Evolutionary conservation across 2,329 filamentous ascomycete genomes (phyloP), one percentile per base, ranked within the genome.

Genomic region (Aspergillus tamarii): DNA sequence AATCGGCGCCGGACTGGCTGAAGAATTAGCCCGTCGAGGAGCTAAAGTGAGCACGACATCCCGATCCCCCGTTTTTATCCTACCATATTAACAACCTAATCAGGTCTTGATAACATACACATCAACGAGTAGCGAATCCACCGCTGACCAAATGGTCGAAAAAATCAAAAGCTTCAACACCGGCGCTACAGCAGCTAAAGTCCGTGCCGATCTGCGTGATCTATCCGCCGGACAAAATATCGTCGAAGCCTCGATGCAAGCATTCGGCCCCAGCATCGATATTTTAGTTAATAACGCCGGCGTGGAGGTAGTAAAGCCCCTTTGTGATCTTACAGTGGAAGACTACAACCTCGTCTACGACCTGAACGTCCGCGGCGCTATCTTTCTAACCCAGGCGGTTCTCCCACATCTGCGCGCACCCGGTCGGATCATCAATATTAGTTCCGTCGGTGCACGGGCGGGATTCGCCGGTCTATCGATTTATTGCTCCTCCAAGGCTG

Each of bases 401-500:
- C n/a, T 62, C 2, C 63, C 60, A 4, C 54, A 62, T n/a, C 30
- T 63, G 8, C 61, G 48, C 12, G 16, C 26, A 8, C 39, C 57
- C 10, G 48, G 61, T 21, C 61, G 61, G 0, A 60, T 63, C 23
- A 54, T 63, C 14, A 63, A 60, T 12, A 16, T 63, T 14, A 32
- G 63, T 14, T 64, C 63, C 8, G 52, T 64, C 1, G 85, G 81
- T 11, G 82, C 80, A 1, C 77, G 86, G 0, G 68, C 68, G 2
- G 84, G 83, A 0, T 83, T 85, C 63, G 72, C 79, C 1, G 72
- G 76, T 0, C 66, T 85, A 3, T 78, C 82, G 1, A 72, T 87
- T 3, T 89, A 89, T 72, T 81, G 81, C 54, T 82, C 84, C 0
- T 84, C 82, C 5, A 89, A 89, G 70, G 85, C 85, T 0, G 88